phyloP scores from a whole-genome alignment of 2,329 filamentous ascomycete species.

The Blumeriella jaapii region DNA sequence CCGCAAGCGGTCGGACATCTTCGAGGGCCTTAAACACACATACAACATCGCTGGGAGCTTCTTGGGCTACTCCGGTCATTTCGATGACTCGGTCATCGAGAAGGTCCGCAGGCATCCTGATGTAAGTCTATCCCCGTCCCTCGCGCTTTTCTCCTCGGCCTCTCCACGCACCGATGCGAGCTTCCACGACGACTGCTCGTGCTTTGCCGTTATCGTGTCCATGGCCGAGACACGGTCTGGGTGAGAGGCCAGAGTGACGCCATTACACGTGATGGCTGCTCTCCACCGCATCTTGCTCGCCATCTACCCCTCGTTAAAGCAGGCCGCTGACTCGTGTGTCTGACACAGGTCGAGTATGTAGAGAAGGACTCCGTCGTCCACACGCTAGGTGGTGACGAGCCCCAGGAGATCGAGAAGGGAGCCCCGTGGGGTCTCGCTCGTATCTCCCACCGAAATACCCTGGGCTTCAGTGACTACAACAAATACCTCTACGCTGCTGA shows the following conservation, averaged over 20 bases:
- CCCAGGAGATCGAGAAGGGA: conserved; percentile 71
- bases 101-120: conserved; percentile 90
- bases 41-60: conserved; percentile 81
- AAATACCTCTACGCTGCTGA: conserved; percentile 90
- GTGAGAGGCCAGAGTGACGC: conserved; percentile 4
- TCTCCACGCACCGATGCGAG: too few species aligned
- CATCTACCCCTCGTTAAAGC: conserved; percentile 1
- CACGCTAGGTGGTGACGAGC: conserved; percentile 50
- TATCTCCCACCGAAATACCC: conserved; percentile 83
- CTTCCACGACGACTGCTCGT: too few species aligned
- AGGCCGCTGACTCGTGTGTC: conserved; percentile 17
- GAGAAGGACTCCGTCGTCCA: conserved; percentile 91
- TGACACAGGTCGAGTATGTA: conserved; percentile 83
- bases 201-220: not conserved
- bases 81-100: conserved; percentile 87
- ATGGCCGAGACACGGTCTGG: not conserved
- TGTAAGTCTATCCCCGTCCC: conserved; percentile 50
- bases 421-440: conserved; percentile 98
- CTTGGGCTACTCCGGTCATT: conserved; percentile 90
- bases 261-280: conserved; percentile 17
- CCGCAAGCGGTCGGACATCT: conserved; percentile 75
- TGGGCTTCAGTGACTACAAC: conserved; percentile 91
- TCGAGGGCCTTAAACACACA: conserved; percentile 85
- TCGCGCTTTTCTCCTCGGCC: not conserved
- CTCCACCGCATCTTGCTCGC: conserved; percentile 1